Evolutionary conservation across 148 eudicot species (phyloP).

Genomic region (Vaccinium corymbosum): DNA sequence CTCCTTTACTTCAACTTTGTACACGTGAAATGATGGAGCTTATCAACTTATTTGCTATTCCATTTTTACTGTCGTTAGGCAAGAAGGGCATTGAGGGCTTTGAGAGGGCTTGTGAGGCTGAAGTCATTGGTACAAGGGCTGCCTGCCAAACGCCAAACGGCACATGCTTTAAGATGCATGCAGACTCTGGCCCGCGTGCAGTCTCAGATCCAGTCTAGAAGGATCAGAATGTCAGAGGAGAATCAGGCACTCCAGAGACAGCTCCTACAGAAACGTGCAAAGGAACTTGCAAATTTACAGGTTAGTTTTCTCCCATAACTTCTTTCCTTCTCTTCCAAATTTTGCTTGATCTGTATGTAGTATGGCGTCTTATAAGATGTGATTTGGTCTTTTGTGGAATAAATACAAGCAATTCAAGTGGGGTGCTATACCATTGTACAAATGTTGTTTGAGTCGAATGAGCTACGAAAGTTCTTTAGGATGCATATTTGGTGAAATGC

Average conservation of each 20-base stretch:
- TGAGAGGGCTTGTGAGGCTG: slow-evolving; percentile 73
- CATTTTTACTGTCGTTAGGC: slow-evolving; percentile 41
- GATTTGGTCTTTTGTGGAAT: not conserved
- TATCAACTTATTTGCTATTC: not conserved
- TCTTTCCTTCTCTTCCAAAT: not conserved
- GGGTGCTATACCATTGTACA: not conserved
- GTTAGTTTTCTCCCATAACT: slow-evolving; percentile 29
- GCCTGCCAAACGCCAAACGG: slow-evolving; percentile 60
- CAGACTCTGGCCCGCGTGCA: slow-evolving; percentile 83
- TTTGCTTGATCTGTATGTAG: not conserved
- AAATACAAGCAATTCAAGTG: not conserved
- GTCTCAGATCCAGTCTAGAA: slow-evolving; percentile 63
- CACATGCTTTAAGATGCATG: slow-evolving; percentile 73
- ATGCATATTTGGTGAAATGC: not conserved
- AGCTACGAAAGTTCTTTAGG: not conserved
- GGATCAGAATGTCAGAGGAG: slow-evolving; percentile 76
- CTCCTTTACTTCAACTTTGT: not conserved
- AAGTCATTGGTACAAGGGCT: slow-evolving; percentile 62
- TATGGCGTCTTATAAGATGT: not conserved
- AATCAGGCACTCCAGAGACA: slow-evolving; percentile 68
- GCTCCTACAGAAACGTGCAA: slow-evolving; percentile 66
- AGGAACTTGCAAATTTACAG: slow-evolving; percentile 56
- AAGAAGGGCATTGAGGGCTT: slow-evolving; percentile 63
- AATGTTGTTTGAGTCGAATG: not conserved
- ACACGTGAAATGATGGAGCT: not conserved